phyloP scores from a whole-genome alignment of 2,329 filamentous ascomycete genomes.

The Keithomyces neogunnii region DNA sequence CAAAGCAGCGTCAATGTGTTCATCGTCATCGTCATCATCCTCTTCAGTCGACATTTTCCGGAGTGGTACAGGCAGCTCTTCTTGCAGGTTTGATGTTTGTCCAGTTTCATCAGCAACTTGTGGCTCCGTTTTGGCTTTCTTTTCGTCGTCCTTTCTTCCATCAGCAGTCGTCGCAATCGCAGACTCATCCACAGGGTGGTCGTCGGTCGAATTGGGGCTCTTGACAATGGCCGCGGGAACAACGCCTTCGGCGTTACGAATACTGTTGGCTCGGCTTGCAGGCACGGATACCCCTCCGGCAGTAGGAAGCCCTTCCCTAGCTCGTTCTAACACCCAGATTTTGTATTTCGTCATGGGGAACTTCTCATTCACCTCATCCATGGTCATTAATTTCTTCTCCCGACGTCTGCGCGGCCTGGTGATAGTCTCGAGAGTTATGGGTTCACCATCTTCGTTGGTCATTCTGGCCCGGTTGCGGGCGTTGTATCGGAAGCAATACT shows the following conservation, averaged over 20 bases:
- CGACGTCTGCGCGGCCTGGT: slow-evolving; percentile 76
- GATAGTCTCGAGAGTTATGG: slow-evolving; percentile 80
- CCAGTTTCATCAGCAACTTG: slow-evolving; percentile 13
- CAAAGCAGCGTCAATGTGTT: slow-evolving; percentile 74
- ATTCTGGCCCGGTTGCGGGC: slow-evolving; percentile 78
- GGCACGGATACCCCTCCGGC: slow-evolving; percentile 74
- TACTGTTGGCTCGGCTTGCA: slow-evolving; percentile 62
- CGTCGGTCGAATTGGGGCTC: slow-evolving; percentile 31
- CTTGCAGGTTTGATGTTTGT: slow-evolving; percentile 16
- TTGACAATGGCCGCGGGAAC: slow-evolving; percentile 33
- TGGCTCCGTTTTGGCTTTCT: slow-evolving; percentile 7
- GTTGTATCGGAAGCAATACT: slow-evolving; percentile 98
- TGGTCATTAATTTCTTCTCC: slow-evolving; percentile 98
- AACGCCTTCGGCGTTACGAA: slow-evolving; percentile 58
- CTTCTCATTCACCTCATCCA: slow-evolving; percentile 97
- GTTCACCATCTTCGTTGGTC: slow-evolving; percentile 73
- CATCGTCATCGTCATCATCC: slow-evolving; percentile 67
- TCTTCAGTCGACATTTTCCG: slow-evolving; percentile 39
- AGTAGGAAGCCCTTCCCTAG: slow-evolving; percentile 74
- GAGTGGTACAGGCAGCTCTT: slow-evolving; percentile 19
- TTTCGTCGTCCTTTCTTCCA: slow-evolving; percentile 10
- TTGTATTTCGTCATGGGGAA: slow-evolving; percentile 98
- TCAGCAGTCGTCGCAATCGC: slow-evolving; percentile 9
- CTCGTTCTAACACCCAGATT: slow-evolving; percentile 77
- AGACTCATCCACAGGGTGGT: slow-evolving; percentile 12